These are phyloP conservation scores for Fraxinus sp. DNA, from an alignment of 305 asterid genomes.

Conservation along the genomic window DNA sequence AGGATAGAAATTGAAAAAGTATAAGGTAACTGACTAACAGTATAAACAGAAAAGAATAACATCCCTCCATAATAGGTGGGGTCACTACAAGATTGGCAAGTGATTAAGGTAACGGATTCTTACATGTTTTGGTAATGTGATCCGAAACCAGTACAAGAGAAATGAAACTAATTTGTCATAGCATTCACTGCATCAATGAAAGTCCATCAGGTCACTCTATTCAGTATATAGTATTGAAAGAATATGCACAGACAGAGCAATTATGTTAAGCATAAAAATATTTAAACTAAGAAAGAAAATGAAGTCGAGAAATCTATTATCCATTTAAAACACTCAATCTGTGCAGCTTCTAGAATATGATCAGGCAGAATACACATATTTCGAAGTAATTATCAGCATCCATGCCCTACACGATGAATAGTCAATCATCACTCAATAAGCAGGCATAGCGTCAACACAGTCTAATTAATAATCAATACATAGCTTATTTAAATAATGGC, in stretches of 20 bases:
- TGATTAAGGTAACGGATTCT: constrained; percentile 29
- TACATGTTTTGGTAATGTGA: constrained; percentile 70
- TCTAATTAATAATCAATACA: neutral
- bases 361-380: neutral
- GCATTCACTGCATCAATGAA: constrained; percentile 62
- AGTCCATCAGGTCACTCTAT: constrained; percentile 5
- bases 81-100: neutral
- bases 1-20: neutral
- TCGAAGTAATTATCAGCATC: neutral
- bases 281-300: neutral
- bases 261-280: neutral
- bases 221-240: neutral
- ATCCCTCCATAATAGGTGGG: neutral
- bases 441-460: neutral
- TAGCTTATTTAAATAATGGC: neutral
- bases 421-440: neutral
- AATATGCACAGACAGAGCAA: neutral
- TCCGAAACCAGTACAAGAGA: constrained; percentile 90
- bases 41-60: neutral
- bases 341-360: neutral
- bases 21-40: neutral
- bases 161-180: constrained; percentile 73
- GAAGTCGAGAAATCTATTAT: neutral
- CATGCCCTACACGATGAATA: neutral
- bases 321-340: neutral